Percentiles rank a stretch among this genome's conserved stretches.
Conservation (phyloP, 73 alveolate species). For the Paraurostyla sp. region DNA sequence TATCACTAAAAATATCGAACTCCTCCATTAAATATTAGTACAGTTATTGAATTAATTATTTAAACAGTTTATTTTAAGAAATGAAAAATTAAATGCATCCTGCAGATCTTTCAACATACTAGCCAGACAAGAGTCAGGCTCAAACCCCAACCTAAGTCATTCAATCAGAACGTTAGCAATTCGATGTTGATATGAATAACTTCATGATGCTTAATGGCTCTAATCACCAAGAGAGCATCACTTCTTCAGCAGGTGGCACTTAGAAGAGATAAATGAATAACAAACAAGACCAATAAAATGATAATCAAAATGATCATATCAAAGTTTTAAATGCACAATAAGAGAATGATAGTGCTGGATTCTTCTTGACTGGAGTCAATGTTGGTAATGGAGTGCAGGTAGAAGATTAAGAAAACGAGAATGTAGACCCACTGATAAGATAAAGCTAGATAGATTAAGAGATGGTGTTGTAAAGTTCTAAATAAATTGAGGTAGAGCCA, state of each 20-base stretch:
- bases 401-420: neutral
- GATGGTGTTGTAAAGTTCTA: too few relatives aligned
- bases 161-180: neutral
- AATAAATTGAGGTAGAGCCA: neutral
- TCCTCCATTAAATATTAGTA: neutral
- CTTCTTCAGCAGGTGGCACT: constrained; percentile 4
- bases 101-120: neutral
- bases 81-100: neutral
- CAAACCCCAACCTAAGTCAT: too few relatives aligned
- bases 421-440: neutral
- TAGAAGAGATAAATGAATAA: neutral
- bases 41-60: neutral
- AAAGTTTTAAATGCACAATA: neutral
- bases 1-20: neutral
- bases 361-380: constrained; percentile 49
- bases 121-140: too few relatives aligned
- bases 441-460: neutral
- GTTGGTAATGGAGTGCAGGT: neutral
- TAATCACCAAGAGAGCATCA: constrained; percentile 28
- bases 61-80: neutral
- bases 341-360: neutral
- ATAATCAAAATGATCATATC: neutral
- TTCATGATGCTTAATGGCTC: constrained; percentile 11
- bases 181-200: constrained; percentile 30
- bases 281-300: neutral